Base-by-base conservation (phyloP, 441 rosid genomes). In the Populus hybrid region DNA sequence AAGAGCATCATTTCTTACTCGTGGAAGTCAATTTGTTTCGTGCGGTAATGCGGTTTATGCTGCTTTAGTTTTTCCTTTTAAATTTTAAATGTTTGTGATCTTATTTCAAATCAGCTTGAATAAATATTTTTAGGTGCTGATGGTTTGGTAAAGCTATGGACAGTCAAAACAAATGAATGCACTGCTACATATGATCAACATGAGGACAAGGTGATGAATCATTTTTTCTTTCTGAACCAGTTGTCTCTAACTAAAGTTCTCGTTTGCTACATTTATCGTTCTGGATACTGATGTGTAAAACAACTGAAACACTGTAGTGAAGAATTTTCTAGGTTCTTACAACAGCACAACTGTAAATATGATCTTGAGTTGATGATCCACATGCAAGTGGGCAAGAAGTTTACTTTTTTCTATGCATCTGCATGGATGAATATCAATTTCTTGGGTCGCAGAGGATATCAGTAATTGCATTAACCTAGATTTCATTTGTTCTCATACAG, bases 111-210 rank as follows among this genome's bases (percentile, higher is more conserved):
- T 32, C 67, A 26, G 70, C 61, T 71, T 63, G 73, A 64, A 59
- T 74, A 28, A 76, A 68, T 72, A 66, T 70, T 80, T 83, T 30
- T 83, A 94, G 98, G 98, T 80, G 97, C 95, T 76, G 98, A 96
- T 88, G 99, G 98, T 80, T 83, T 95, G 88, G 91, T 95, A 75
- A 94, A 95, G 85, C 86, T 94, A 67, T 95, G 99, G 98, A 90
- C 87, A 23, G 93, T 95, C 67, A 91, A 90, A 82, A 90, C 95
- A 24, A 88, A 90, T 77, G 99, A 94, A 82, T 95, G 97, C 84
- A 76, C 92, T 74, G 91, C 97, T 81, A 92, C 99, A 70, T 94
- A 90, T 79, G 98, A 94, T 87, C 89, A 91, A 76, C 98, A 95
- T 21, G 95, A 94, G 84, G 95, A 93, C 84, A 94, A 95, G 99